Conservation (phyloP, 73 alveolate species). For the Paramecium primaurelia region DNA sequence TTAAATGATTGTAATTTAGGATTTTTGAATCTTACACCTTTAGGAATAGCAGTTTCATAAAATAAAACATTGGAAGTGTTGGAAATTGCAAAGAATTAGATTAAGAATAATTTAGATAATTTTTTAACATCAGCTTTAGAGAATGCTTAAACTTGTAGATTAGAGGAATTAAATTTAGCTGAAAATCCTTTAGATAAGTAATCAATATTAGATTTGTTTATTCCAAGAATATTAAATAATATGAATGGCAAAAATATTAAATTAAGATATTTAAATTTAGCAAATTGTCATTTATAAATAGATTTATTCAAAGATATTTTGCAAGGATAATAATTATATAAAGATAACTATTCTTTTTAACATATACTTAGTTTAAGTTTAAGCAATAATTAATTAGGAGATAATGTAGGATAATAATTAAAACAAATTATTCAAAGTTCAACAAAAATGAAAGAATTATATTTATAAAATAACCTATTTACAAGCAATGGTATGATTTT, state of each 20-base stretch:
- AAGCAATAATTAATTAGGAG: not conserved
- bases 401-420: not conserved
- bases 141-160: not conserved
- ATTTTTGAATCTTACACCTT: not conserved
- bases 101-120: not conserved
- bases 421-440: not conserved
- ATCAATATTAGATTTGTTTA: not conserved
- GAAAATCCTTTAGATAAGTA: not conserved
- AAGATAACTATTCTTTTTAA: not conserved
- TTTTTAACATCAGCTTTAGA: not conserved
- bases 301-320: not conserved
- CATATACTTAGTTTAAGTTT: not conserved
- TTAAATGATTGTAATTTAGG: slow-evolving; percentile 35
- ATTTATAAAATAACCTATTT: not conserved
- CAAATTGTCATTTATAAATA: not conserved
- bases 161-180: not conserved
- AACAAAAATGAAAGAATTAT: not conserved
- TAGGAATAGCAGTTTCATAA: not conserved
- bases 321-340: not conserved
- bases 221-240: not conserved
- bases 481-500: not conserved
- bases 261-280: not conserved
- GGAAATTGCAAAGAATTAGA: not conserved
- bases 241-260: not conserved
- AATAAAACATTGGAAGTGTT: not conserved